Base-by-base conservation (phyloP, 257 asterid species). In the Solanum dulcamara region DNA sequence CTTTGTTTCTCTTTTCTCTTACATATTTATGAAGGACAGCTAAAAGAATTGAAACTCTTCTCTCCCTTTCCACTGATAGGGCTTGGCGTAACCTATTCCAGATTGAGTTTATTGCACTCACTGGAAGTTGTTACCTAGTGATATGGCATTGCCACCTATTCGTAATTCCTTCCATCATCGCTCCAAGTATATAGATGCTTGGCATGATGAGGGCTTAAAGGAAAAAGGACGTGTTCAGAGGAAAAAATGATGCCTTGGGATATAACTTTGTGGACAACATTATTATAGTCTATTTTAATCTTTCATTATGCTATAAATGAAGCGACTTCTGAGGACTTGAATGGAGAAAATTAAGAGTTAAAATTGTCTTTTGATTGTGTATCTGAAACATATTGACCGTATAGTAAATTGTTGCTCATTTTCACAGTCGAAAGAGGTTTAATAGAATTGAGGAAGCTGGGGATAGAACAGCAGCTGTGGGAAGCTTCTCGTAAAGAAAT, bases 401-500 rank as follows among this genome's bases (percentile, higher is more conserved):
- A 48, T 48, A 2, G 62, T 53, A 32, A 13, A 33, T 17, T 53
- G 57, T 72, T 60, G 74, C 62, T 40, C 18, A 42, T 50, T 88
- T 50, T 83, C 1, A 59, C 93, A 96, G 99, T 92, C 85, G 98
- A 96, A 90, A 94, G 94, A 87, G 98, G 98, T 84, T 68, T 94
- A 87, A 91, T 86, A 85, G 99, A 96, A 90, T 87, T 96, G 75
- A 92, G 96, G 87, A 96, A 94, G 88, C 81, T 96, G 94, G 94
- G 92, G 64, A 93, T 96, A 60, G 97, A 94, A 89, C 94, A 86
- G 72, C 93, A 91, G 86, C 94, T 96, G 55, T 96, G 99, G 99
- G 99, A 96, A 85, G 95, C 95, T 81, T 96, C 99, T 51, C 98
- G 97, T 82, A 93, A 88, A 88, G 98, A 96, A 90, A 90, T 91